Percentiles rank a stretch among this genome's conserved stretches.
phyloP scores from a whole-genome alignment of 495 filamentous ascomycete species.

The Daldinia concentrica region DNA sequence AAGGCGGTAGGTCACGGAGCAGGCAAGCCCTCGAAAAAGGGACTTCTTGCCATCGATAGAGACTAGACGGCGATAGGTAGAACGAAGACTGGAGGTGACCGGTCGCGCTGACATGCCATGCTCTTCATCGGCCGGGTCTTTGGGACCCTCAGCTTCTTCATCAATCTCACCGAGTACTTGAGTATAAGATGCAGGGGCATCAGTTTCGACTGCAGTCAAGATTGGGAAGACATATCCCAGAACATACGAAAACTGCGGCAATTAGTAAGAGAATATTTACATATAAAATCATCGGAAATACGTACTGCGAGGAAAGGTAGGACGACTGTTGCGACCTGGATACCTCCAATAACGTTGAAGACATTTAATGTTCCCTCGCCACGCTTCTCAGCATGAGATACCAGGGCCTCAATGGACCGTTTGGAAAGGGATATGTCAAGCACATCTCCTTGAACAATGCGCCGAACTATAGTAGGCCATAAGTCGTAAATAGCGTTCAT shows the following conservation, averaged over 20 bases:
- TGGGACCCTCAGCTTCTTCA: slow-evolving; percentile 17
- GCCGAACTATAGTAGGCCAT: background rate
- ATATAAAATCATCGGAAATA: background rate
- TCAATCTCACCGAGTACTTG: slow-evolving; percentile 20
- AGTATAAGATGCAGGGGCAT: slow-evolving; percentile 50
- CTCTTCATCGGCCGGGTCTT: slow-evolving; percentile 13
- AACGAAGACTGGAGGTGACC: slow-evolving; percentile 50
- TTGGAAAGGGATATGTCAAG: background rate
- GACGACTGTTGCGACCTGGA: slow-evolving; percentile 43
- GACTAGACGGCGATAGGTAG: slow-evolving; percentile 44
- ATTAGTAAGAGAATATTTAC: background rate
- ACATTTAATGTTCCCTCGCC: background rate
- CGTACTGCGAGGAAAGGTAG: slow-evolving; percentile 45
- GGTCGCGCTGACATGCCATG: slow-evolving; percentile 29
- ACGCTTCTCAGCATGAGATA: slow-evolving; percentile 1
- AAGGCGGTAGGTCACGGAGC: background rate
- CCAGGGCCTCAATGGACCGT: slow-evolving; percentile 15
- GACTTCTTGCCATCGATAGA: slow-evolving; percentile 23
- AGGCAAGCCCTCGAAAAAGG: slow-evolving; percentile 22
- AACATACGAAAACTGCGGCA: slow-evolving; percentile 50
- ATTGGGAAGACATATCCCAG: slow-evolving; percentile 45
- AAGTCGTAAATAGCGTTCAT: slow-evolving; percentile 15
- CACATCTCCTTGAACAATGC: background rate
- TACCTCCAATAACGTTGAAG: background rate
- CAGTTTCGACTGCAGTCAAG: slow-evolving; percentile 55